Evolutionary conservation across 345 rosid species (phyloP), one percentile per base, ranked within the genome.

Genomic region (Streptanthus diversifolius): DNA sequence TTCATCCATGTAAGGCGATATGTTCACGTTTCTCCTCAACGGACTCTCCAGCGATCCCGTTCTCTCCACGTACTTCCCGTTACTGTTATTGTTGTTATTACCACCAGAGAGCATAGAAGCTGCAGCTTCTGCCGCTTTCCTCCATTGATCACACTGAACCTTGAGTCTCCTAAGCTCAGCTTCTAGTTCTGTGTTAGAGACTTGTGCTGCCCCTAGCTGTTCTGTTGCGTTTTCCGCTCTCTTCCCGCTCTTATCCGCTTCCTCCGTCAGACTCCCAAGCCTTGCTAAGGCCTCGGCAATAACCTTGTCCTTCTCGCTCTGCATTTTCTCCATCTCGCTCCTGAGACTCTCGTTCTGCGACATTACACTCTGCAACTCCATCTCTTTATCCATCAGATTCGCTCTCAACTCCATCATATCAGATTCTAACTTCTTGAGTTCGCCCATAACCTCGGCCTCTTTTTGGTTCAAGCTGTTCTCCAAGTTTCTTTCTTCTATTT

Each of bases 111-210:
- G 82, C 89, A 92, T 88, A 40, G 98, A 70, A 29, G 99, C 87
- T 0, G 99, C 99, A 9, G 92, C 93, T 81, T 95, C 99, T 0
- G 97, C 98, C 3, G 99, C 99, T 82, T 95, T 95, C 83, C 98
- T 86, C 99, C 99, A 92, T 67, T 92, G 99, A 68, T 95, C 96
- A 36, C 96, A 80, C 73, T 95, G 99, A 64, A 92, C 99, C 79
- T 92, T 95, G 44, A 92, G 75, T 83, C 83, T 90, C 85, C 99
- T 88, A 25, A 95, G 63, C 80, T 95, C 98, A 1, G 85, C 84
- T 82, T 90, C 98, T 83, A 90, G 64, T 66, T 95, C 99, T 1
- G 86, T 74, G 75, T 86, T 88, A 7, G 90, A 83, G 9, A 80
- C 83, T 68, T 88, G 96, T 14, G 86, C 87, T 66, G 96, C 96